Evolutionary conservation across 345 rosid genomes (phyloP), one percentile per base, ranked within the genome.

Genomic region (Fremontodendron californicum): DNA sequence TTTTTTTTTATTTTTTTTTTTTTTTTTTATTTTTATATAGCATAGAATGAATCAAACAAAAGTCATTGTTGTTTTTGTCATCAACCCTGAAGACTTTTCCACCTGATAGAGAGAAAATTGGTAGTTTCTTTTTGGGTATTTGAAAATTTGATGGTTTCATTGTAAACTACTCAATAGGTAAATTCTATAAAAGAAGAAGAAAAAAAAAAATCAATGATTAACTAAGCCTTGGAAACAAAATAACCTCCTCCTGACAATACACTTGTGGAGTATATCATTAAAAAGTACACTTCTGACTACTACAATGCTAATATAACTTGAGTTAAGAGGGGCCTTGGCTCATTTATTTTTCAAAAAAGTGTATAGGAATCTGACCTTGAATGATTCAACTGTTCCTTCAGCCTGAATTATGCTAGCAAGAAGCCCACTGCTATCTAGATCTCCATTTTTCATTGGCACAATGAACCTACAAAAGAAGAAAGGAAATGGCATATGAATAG

Each of bases 361-460:
- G 54, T 6, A 39, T 71, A 76, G 77, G 66, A 64, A 70, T 16
- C 79, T 57, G 23, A 94, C 97, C 97, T 93, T 88, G 82, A 94
- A 93, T 15, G 92, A 94, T 79, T 89, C 89, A 0, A 91, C 42
- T 1, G 98, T 94, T 87, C 98, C 98, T 82, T 91, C 92, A 42
- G 82, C 18, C 82, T 54, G 78, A 77, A 94, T 0, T 73, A 93
- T 70, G 65, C 86, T 86, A 40, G 95, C 84, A 73, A 94, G 89
- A 48, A 93, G 33, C 42, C 97, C 98, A 86, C 82, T 91, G 81
- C 89, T 73, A 63, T 93, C 97, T 46, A 93, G 97, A 75, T 94
- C 98, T 57, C 97, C 98, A 75, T 94, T 91, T 82, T 83, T 92
- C 97, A 94, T 89, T 0, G 97, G 93, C 76, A 93, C 94, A 73